phyloP scores from a whole-genome alignment of 2,329 filamentous ascomycete genomes.

The Remersonia thermophila region DNA sequence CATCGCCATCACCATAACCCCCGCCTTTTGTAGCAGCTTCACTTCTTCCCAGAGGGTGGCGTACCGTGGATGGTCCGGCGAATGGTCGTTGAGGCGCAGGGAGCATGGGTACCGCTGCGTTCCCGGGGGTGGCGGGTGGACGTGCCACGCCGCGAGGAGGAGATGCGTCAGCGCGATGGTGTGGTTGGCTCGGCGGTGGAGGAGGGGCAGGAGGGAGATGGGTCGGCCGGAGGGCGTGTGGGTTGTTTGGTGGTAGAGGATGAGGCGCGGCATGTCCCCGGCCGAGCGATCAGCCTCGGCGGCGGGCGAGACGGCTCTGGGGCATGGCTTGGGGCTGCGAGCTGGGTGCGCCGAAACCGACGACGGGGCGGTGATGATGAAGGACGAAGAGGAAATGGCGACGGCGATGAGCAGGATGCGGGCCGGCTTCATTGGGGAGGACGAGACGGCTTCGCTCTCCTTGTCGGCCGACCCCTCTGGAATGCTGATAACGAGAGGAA shows the following conservation, averaged over 20 bases:
- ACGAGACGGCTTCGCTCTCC: no score
- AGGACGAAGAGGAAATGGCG: not conserved
- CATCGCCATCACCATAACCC: conserved; percentile 76
- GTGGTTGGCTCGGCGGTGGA: conserved; percentile 27
- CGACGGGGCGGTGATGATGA: not conserved
- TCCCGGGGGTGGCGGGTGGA: conserved; percentile 37
- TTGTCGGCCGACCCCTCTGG: no score
- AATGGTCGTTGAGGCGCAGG: conserved; percentile 71
- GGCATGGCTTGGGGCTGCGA: no score
- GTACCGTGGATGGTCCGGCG: conserved; percentile 54
- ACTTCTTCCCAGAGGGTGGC: conserved; percentile 69
- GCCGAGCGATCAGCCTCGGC: no score
- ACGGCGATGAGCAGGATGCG: not conserved
- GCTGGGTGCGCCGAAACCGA: no score
- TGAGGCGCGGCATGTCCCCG: conserved; percentile 20
- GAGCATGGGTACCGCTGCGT: conserved; percentile 31
- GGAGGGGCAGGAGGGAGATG: conserved; percentile 41
- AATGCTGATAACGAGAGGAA: no score
- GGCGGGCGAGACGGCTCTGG: no score
- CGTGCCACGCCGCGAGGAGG: conserved; percentile 75
- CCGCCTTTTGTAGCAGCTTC: conserved; percentile 54
- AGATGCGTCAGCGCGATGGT: conserved; percentile 57
- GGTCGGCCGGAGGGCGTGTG: conserved; percentile 31
- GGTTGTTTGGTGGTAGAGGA: conserved; percentile 38
- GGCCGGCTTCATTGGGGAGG: not conserved